A percentile compares a stretch with the other conserved stretches of the same genome.
Conservation (phyloP, 768 basidiomycete genomes). For the Tulasnella sp. region DNA sequence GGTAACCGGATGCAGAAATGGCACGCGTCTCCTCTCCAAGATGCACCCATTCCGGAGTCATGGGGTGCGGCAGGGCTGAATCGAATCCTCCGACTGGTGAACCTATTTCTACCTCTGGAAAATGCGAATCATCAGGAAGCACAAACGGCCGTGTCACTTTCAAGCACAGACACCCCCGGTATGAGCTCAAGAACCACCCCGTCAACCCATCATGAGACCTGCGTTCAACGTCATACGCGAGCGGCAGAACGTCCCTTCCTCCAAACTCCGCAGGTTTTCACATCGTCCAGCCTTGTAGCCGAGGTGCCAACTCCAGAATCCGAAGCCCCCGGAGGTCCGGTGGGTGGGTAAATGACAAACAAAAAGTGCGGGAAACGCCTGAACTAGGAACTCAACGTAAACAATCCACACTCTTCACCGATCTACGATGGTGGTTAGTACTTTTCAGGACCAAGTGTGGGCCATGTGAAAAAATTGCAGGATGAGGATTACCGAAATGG, state of each 20-base stretch:
- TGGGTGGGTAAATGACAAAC: background rate
- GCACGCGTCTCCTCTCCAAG: background rate
- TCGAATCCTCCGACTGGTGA: background rate
- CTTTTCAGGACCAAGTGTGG: background rate
- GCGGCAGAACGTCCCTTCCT: background rate
- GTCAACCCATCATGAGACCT: slow-evolving; percentile 1
- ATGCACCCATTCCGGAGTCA: background rate
- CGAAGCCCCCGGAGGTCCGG: background rate
- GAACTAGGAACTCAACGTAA: background rate
- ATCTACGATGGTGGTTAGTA: background rate
- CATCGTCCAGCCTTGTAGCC: background rate
- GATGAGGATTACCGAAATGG: background rate
- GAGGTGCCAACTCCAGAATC: slow-evolving; percentile 1
- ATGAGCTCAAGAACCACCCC: slow-evolving; percentile 12
- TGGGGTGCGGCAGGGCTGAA: background rate
- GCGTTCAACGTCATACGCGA: background rate
- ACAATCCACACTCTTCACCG: background rate
- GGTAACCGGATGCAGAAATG: background rate
- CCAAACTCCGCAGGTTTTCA: background rate
- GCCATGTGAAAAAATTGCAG: background rate
- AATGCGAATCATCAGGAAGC: background rate
- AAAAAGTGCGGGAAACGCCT: background rate
- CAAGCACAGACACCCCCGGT: background rate
- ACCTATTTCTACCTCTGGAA: background rate
- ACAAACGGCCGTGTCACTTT: background rate